Conservation (phyloP, 352 stramenopile species). For the Sclerospora graminicola region DNA sequence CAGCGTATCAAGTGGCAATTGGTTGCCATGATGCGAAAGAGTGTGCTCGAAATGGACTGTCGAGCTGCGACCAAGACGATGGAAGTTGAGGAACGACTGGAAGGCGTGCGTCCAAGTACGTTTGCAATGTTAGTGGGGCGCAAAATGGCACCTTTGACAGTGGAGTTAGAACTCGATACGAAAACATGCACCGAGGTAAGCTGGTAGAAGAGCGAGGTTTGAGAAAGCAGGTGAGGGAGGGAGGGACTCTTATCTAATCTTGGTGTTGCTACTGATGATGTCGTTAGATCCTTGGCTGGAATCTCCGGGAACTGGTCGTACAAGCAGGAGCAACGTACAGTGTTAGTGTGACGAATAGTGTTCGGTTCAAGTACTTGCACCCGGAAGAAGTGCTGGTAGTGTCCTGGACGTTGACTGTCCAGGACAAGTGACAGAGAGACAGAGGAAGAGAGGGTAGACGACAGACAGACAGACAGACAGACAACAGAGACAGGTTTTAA, state of each 20-base stretch:
- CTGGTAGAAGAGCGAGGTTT: no score
- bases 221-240: no score
- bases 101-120: conserved; percentile 49
- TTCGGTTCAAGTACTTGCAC: conserved; percentile 42
- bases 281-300: conserved; percentile 35
- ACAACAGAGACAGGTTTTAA: no score
- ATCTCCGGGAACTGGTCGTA: conserved; percentile 40
- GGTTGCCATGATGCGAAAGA: conserved; percentile 48
- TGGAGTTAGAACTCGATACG: conserved; percentile 34
- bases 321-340: conserved; percentile 34
- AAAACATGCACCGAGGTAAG: conserved; percentile 43
- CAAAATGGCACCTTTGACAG: conserved; percentile 17
- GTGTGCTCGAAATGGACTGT: conserved; percentile 49
- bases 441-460: conserved; percentile 6
- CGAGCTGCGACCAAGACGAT: conserved; percentile 25
- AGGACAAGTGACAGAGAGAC: conserved; percentile 18
- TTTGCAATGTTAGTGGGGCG: conserved; percentile 53
- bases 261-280: no score
- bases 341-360: conserved; percentile 29
- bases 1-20: conserved; percentile 57
- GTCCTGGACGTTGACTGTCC: conserved; percentile 43
- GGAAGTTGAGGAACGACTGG: conserved; percentile 42
- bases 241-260: no score
- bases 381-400: conserved; percentile 32
- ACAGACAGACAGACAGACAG: conserved; percentile 6